Base-by-base conservation (phyloP, 345 rosid genomes). In the Alliaria petiolata region DNA sequence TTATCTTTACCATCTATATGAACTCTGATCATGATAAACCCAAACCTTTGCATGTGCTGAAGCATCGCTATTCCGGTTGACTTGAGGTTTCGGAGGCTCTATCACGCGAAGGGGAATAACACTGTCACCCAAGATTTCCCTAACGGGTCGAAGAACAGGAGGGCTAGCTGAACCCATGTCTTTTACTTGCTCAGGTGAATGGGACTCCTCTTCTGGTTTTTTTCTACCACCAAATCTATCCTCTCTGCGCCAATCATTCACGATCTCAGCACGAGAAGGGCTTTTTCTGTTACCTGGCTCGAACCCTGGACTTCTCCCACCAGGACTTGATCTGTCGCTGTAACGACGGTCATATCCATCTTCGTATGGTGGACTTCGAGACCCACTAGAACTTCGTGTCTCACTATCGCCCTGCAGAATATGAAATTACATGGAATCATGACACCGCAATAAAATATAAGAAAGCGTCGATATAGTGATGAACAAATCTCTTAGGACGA, bases 231-330 rank as follows among this genome's bases (percentile, higher is more conserved):
- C 90, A 82, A 91, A 95, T 81, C 97, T 95, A 75, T 89, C 96
- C 45, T 91, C 97, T 49, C 92, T 83, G 55, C 86, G 93, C 98
- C 99, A 95, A 79, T 91, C 99, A 81, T 83, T 95, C 25, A 77
- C 0, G 26, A 77, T 31, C 69, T 91, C 96, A 46, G 91, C 90
- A 70, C 83, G 96, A 31, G 76, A 58, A 49, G 80, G 80, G 19
- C 80, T 64, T 40, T 63, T 76, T 26, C 15, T 62, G 74, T 40
- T 62, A 69, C 58, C 20, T 38, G 22, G 39, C 15, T 76, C 70
- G 3, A 69, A 76, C 45, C 79, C 79, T 35, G 76, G 80, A 70
- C 93, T 89, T 82, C 84, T 82, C 65, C 86, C 96, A 65, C 91
- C 93, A 54, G 99, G 87, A 83, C 95, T 89, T 49, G 99, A 89